Evolutionary conservation across 129 eudicot genomes (phyloP).

Genomic region (Pittosporum tobira): DNA sequence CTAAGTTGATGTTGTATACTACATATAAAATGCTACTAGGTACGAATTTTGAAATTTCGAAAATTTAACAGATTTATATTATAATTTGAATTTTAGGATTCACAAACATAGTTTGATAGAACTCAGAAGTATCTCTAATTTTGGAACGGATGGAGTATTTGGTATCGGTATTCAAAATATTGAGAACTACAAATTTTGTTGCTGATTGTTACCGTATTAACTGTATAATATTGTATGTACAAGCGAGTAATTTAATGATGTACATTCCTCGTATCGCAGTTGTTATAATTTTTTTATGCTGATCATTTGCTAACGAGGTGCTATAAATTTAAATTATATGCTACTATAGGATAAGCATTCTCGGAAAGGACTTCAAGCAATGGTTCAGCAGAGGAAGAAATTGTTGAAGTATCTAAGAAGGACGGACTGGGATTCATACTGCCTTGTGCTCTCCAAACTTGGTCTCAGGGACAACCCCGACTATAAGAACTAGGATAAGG

Average conservation of each 20-base stretch:
- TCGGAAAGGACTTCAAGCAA: conserved; percentile 68
- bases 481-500: conserved; percentile 37
- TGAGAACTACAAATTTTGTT: background rate
- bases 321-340: background rate
- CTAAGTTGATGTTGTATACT: too few species aligned
- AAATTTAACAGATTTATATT: too few species aligned
- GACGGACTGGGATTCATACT: conserved; percentile 93
- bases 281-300: background rate
- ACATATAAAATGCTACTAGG: too few species aligned
- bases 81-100: too few species aligned
- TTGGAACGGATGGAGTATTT: too few species aligned
- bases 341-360: conserved; percentile 82
- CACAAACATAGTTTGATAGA: too few species aligned
- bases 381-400: conserved; percentile 80
- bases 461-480: conserved; percentile 82
- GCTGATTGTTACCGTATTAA: background rate
- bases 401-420: conserved; percentile 63
- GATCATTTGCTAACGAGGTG: background rate
- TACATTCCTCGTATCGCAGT: background rate
- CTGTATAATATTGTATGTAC: too few species aligned
- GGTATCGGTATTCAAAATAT: too few species aligned
- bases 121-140: too few species aligned
- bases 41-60: too few species aligned
- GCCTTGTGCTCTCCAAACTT: conserved; percentile 80
- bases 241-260: background rate